A percentile compares a stretch with the other conserved stretches of the same genome.
Evolutionary conservation across 768 basidiomycete species (phyloP).

Genomic region (Leccinum olivaceopallidum): DNA sequence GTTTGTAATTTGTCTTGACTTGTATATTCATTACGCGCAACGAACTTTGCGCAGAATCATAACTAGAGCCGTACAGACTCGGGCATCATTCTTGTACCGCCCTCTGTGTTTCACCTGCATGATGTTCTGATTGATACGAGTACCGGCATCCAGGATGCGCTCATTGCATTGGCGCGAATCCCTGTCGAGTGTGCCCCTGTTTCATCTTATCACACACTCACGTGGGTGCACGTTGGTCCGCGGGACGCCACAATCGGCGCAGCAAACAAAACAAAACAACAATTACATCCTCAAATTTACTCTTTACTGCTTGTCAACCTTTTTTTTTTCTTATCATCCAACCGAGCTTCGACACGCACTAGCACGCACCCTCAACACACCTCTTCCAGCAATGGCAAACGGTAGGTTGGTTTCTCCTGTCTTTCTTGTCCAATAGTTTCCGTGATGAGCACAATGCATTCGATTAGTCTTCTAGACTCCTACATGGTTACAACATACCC

Average conservation of each 20-base stretch:
- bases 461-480: slow-evolving; percentile 96
- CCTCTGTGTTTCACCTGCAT: slow-evolving; percentile 5
- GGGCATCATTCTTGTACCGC: slow-evolving; percentile 21
- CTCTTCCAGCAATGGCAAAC: neutral
- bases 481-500: slow-evolving; percentile 61
- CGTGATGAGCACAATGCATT: slow-evolving; percentile 60
- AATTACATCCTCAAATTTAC: neutral
- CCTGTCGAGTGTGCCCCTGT: neutral
- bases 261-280: slow-evolving; percentile 19
- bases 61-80: slow-evolving; percentile 19
- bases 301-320: neutral
- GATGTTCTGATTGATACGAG: slow-evolving; percentile 1
- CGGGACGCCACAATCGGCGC: slow-evolving; percentile 1
- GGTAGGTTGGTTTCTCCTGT: slow-evolving; percentile 12
- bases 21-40: slow-evolving; percentile 8
- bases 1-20: slow-evolving; percentile 11
- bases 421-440: slow-evolving; percentile 1
- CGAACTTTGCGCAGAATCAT: slow-evolving; percentile 17
- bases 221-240: neutral
- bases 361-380: neutral
- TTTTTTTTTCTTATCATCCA: slow-evolving; percentile 2
- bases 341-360: neutral
- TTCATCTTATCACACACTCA: slow-evolving; percentile 7
- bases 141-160: neutral
- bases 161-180: slow-evolving; percentile 4